Evolutionary conservation across 306 rosid genomes (phyloP).

Genomic region (Adenanthera pavonina): DNA sequence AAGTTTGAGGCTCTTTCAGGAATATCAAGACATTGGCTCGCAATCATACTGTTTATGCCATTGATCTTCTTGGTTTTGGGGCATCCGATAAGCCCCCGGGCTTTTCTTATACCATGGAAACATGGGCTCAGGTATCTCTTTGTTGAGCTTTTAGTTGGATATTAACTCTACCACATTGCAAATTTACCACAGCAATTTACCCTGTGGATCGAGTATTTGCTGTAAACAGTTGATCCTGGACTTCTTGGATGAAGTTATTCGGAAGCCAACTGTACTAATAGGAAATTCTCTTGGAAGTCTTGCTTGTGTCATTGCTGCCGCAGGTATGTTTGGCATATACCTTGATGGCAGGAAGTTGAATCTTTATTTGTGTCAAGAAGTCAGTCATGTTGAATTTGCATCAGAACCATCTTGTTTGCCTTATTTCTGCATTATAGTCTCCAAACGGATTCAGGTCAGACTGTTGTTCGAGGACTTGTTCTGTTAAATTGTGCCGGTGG

Average conservation of each 20-base stretch:
- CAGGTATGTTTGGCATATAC: constrained; percentile 60
- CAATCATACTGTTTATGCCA: constrained; percentile 75
- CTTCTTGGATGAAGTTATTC: constrained; percentile 76
- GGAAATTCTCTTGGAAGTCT: constrained; percentile 98
- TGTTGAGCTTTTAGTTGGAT: constrained; percentile 27
- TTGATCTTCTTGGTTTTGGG: constrained; percentile 93
- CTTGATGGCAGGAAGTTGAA: constrained; percentile 17
- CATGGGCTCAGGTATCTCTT: constrained; percentile 77
- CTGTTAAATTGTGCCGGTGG: constrained; percentile 92
- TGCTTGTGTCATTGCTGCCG: constrained; percentile 89
- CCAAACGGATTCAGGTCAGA: constrained; percentile 64
- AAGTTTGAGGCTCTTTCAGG: constrained; percentile 49
- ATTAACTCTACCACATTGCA: constrained; percentile 12
- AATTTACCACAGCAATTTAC: constrained; percentile 29
- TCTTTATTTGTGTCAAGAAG: constrained; percentile 6
- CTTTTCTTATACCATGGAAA: constrained; percentile 87
- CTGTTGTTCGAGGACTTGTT: constrained; percentile 73
- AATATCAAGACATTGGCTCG: constrained; percentile 68
- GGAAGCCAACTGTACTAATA: constrained; percentile 80
- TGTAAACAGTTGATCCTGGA: constrained; percentile 77
- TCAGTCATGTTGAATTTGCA: constrained; percentile 5
- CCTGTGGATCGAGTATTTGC: constrained; percentile 12
- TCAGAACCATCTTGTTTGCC: constrained; percentile 32
- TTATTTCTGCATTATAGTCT: constrained; percentile 40
- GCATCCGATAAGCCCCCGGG: constrained; percentile 86